These are phyloP conservation scores for Picea sitchensis DNA, from an alignment of 75 land plant species.

Conservation along the genomic window DNA sequence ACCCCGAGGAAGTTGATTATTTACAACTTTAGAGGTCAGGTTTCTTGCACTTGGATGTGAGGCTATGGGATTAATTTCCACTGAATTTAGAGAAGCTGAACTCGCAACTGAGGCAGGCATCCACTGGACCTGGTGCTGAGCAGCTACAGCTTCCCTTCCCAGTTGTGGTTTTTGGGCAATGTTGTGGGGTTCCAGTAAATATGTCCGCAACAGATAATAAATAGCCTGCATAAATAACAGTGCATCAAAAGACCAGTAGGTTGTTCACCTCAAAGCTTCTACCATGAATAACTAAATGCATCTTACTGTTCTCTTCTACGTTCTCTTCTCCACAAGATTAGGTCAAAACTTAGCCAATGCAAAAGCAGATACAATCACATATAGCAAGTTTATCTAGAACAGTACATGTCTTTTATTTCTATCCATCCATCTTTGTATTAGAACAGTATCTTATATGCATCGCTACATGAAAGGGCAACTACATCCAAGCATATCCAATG, in stretches of 20 bases:
- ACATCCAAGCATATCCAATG: not conserved
- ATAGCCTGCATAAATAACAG: slow-evolving; percentile 54
- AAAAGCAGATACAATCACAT: not conserved
- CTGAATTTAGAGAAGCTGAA: slow-evolving; percentile 37
- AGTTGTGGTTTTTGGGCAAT: slow-evolving; percentile 79
- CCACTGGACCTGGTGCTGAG: slow-evolving; percentile 53
- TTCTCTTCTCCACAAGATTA: no score
- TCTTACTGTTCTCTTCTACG: no score
- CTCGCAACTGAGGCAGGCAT: slow-evolving; percentile 21
- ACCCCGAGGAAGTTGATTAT: slow-evolving; percentile 20
- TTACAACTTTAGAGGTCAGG: not conserved
- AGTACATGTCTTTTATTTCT: not conserved
- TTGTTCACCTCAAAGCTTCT: no score
- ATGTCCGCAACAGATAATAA: slow-evolving; percentile 96
- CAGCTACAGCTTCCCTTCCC: slow-evolving; percentile 51
- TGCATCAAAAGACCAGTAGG: no score
- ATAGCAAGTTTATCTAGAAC: not conserved
- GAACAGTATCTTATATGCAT: not conserved
- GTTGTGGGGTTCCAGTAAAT: slow-evolving; percentile 93
- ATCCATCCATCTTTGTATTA: not conserved
- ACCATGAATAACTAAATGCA: no score
- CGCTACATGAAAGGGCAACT: not conserved
- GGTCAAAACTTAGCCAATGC: not conserved
- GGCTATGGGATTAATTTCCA: slow-evolving; percentile 48
- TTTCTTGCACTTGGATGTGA: slow-evolving; percentile 14